Evolutionary conservation across 2,329 filamentous ascomycete genomes (phyloP).

Genomic region (Albophoma yamanashiensis): DNA sequence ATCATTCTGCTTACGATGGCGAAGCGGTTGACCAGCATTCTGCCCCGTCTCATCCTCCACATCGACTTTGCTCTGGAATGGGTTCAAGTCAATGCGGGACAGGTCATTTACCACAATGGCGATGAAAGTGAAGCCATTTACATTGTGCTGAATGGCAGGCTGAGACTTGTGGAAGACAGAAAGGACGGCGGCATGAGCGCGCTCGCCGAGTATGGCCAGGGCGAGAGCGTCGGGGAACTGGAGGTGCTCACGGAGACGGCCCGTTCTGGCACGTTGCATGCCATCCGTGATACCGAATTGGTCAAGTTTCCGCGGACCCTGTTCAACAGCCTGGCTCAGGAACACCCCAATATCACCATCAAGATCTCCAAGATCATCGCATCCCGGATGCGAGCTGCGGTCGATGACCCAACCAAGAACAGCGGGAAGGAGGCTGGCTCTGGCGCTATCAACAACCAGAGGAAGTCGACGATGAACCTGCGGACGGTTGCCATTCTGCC

Average conservation of each 20-base stretch:
- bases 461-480: slow-evolving; percentile 82
- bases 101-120: slow-evolving; percentile 85
- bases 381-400: slow-evolving; percentile 78
- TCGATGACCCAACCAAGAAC: slow-evolving; percentile 68
- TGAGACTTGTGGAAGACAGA: slow-evolving; percentile 74
- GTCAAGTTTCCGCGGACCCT: slow-evolving; percentile 92
- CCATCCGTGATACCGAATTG: slow-evolving; percentile 91
- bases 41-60: slow-evolving; percentile 83
- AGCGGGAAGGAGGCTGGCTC: slow-evolving; percentile 53
- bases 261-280: slow-evolving; percentile 84
- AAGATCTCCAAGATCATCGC: slow-evolving; percentile 99
- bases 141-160: slow-evolving; percentile 86
- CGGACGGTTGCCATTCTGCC: slow-evolving; percentile 88
- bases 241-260: slow-evolving; percentile 93
- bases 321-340: slow-evolving; percentile 94
- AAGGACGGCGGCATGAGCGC: slow-evolving; percentile 76
- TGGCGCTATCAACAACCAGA: slow-evolving; percentile 39
- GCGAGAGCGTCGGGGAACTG: slow-evolving; percentile 92
- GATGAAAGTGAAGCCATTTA: slow-evolving; percentile 98
- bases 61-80: slow-evolving; percentile 98
- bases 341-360: slow-evolving; percentile 96
- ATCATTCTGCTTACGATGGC: slow-evolving; percentile 92
- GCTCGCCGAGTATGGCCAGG: slow-evolving; percentile 87
- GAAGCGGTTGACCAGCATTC: slow-evolving; percentile 79
- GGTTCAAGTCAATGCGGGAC: slow-evolving; percentile 91